Percentiles rank a stretch among this genome's conserved stretches.
Conservation (phyloP, 2,329 filamentous ascomycete genomes). For the Microcera coccophila region DNA sequence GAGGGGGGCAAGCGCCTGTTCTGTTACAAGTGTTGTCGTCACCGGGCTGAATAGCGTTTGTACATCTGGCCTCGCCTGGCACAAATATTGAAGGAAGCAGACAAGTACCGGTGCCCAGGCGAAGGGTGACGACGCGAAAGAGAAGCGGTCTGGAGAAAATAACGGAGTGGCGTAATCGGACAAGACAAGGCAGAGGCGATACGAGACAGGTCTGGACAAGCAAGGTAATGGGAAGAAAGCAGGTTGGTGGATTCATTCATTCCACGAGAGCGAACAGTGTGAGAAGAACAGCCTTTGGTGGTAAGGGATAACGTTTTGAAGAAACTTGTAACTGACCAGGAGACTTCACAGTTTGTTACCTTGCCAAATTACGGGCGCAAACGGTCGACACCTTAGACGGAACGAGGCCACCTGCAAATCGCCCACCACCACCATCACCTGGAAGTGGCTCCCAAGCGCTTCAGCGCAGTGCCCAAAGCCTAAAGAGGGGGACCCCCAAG, state of each 20-base stretch:
- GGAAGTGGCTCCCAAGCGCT: no score
- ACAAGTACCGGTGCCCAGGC: no score
- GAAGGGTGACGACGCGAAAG: conserved; percentile 1
- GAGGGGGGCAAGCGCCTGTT: conserved; percentile 16
- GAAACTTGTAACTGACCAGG: background rate
- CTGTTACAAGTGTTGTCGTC: conserved; percentile 17
- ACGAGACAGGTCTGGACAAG: no score
- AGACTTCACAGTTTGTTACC: background rate
- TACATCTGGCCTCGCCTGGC: background rate
- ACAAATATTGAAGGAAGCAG: no score
- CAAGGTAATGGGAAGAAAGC: no score
- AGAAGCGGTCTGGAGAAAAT: conserved; percentile 9
- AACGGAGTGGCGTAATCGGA: background rate
- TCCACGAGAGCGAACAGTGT: background rate
- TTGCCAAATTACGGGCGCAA: background rate
- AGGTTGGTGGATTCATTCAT: background rate
- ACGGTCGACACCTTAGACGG: background rate
- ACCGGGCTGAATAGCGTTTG: conserved; percentile 6
- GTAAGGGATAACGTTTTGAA: no score
- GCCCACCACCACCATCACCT: no score
- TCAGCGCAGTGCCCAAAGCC: no score
- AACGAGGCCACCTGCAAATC: no score
- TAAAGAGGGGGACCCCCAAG: background rate
- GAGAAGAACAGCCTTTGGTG: background rate
- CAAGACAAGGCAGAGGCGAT: conserved; percentile 1